A percentile compares a stretch with the other conserved stretches of the same genome.
These are phyloP conservation scores for Coemansia reversa DNA, from an alignment of 192 early-diverging fungal genomes.

Conservation along the genomic window DNA sequence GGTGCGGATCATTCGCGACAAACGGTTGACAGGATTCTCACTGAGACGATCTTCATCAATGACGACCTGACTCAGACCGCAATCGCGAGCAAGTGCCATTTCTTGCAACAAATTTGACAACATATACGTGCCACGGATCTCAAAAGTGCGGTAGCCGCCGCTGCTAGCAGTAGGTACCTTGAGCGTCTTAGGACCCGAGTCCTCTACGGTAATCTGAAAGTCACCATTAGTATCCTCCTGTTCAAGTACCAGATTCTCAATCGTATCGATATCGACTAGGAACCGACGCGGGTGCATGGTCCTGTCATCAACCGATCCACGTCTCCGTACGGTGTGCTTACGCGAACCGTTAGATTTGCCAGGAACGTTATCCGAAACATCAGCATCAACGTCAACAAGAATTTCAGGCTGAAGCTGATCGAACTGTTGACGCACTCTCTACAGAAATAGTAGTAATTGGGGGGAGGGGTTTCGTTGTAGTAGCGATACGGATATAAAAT, in stretches of 20 bases:
- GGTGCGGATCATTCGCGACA: slow-evolving; percentile 86
- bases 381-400: background rate
- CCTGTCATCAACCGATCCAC: slow-evolving; percentile 66
- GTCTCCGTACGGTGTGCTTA: slow-evolving; percentile 28
- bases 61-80: slow-evolving; percentile 82
- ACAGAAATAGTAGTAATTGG: no score
- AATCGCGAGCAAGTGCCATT: slow-evolving; percentile 84
- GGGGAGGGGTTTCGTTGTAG: no score
- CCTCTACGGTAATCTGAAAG: slow-evolving; percentile 91
- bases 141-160: slow-evolving; percentile 82
- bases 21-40: slow-evolving; percentile 91
- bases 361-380: slow-evolving; percentile 2
- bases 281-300: slow-evolving; percentile 66
- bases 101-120: slow-evolving; percentile 95
- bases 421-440: slow-evolving; percentile 1
- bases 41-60: slow-evolving; percentile 86
- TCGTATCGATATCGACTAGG: slow-evolving; percentile 82
- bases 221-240: slow-evolving; percentile 97
- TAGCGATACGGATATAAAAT: no score
- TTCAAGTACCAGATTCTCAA: slow-evolving; percentile 71
- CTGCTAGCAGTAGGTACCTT: slow-evolving; percentile 81
- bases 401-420: background rate
- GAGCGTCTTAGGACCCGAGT: slow-evolving; percentile 88
- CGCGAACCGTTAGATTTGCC: background rate
- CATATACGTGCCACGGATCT: slow-evolving; percentile 93